These are phyloP conservation scores for Ambrosiella beaveri DNA, from an alignment of 2,329 filamentous ascomycete species.

Conservation along the genomic window DNA sequence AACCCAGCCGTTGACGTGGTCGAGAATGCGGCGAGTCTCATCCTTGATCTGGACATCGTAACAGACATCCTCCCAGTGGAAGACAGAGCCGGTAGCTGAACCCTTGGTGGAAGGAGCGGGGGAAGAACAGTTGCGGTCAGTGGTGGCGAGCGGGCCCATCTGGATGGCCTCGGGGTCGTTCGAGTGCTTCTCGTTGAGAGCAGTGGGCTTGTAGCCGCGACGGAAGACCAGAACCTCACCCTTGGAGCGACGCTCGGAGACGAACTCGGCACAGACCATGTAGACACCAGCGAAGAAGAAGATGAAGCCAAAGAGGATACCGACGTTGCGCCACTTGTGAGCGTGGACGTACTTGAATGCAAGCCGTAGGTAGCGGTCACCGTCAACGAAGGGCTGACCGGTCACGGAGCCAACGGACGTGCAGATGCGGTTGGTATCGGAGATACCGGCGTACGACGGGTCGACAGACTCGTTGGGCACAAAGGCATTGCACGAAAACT, in stretches of 20 bases:
- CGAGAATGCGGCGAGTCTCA: slow-evolving; percentile 51
- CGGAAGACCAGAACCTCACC: slow-evolving; percentile 62
- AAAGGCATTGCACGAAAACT: slow-evolving; percentile 35
- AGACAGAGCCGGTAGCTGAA: slow-evolving; percentile 41
- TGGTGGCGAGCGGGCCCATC: slow-evolving; percentile 31
- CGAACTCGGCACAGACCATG: slow-evolving; percentile 47
- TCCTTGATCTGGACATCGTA: slow-evolving; percentile 63
- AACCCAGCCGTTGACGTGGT: slow-evolving; percentile 74
- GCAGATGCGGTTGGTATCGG: slow-evolving; percentile 33
- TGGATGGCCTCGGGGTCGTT: slow-evolving; percentile 39
- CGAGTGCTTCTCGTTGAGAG: slow-evolving; percentile 42
- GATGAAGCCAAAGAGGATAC: slow-evolving; percentile 49
- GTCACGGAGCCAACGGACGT: slow-evolving; percentile 38
- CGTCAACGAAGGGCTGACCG: slow-evolving; percentile 34
- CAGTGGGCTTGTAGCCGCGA: slow-evolving; percentile 44
- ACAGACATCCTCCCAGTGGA: slow-evolving; percentile 74
- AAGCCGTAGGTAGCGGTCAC: slow-evolving; percentile 37
- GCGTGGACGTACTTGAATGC: slow-evolving; percentile 38
- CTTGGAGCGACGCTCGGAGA: slow-evolving; percentile 52
- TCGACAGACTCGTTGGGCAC: slow-evolving; percentile 25
- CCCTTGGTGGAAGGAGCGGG: slow-evolving; percentile 17
- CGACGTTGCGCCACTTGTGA: slow-evolving; percentile 55
- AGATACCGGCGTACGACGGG: slow-evolving; percentile 22
- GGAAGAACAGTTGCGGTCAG: slow-evolving; percentile 22
- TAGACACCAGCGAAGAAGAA: slow-evolving; percentile 44